phyloP scores from a whole-genome alignment of 1,284 basidiomycete species.

The Pseudozyma sp. region DNA sequence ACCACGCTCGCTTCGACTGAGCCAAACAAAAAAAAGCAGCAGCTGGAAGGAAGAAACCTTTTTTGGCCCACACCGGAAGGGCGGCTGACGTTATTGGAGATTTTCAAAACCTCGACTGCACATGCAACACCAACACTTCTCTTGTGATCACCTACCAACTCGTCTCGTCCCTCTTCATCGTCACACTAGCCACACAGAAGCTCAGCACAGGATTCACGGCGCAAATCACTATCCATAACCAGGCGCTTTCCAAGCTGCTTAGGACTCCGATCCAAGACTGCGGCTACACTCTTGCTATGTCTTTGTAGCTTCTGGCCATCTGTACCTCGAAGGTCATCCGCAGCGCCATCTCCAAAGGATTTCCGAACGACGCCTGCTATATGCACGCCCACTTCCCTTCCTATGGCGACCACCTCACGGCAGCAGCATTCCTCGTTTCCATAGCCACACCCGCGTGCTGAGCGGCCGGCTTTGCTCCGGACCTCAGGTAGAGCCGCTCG shows the following conservation, averaged over 20 bases:
- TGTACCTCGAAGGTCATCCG: neutral
- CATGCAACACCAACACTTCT: constrained; percentile 6
- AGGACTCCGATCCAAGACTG: too few species aligned
- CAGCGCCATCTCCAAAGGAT: neutral
- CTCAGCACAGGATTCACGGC: neutral
- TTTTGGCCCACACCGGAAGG: neutral
- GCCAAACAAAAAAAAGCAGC: neutral
- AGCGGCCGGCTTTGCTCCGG: constrained; percentile 24
- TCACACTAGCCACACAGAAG: neutral
- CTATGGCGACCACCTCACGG: constrained; percentile 12
- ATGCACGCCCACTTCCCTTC: neutral
- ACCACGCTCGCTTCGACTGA: constrained; percentile 8
- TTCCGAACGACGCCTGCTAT: neutral
- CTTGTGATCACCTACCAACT: too few species aligned
- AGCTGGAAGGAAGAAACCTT: constrained; percentile 10
- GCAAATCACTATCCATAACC: too few species aligned
- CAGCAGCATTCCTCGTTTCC: neutral
- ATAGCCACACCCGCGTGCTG: constrained; percentile 11
- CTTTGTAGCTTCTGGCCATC: too few species aligned
- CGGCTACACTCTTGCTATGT: too few species aligned
- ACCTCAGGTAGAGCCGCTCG: constrained; percentile 13
- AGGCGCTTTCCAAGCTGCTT: too few species aligned
- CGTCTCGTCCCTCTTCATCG: too few species aligned
- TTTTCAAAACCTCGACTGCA: constrained; percentile 17
- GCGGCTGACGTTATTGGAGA: constrained; percentile 34